Percentiles rank a stretch among this genome's conserved stretches.
Evolutionary conservation across 495 filamentous ascomycete genomes (phyloP).

Genomic region (Penicillium waksmanii): DNA sequence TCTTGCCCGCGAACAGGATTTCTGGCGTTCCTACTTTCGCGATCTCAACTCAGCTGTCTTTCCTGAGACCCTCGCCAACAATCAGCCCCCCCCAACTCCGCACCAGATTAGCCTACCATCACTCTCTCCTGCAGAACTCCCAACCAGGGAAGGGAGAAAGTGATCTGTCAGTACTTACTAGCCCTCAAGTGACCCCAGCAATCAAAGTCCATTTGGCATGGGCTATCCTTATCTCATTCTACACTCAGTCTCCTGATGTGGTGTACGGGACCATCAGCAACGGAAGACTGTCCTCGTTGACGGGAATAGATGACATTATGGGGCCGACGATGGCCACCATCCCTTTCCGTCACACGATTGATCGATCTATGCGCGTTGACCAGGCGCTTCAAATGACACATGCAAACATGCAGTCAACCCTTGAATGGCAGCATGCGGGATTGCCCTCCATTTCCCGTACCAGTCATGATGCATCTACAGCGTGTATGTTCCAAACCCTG

Average conservation of each 20-base stretch:
- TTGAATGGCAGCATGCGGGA: conserved; percentile 47
- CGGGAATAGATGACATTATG: conserved; percentile 36
- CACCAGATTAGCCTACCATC: conserved; percentile 9
- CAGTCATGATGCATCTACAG: conserved; percentile 49
- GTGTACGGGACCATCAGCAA: conserved; percentile 38
- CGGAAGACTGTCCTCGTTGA: conserved; percentile 40
- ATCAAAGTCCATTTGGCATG: conserved; percentile 39
- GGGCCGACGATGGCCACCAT: conserved; percentile 52
- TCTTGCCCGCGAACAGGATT: background rate
- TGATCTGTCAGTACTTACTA: no score
- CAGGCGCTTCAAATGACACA: no score
- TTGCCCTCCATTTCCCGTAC: conserved; percentile 56
- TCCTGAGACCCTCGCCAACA: background rate
- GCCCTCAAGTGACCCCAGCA: conserved; percentile 21
- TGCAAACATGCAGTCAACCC: conserved; percentile 44
- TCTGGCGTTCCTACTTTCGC: background rate
- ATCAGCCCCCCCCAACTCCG: background rate
- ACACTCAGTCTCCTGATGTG: conserved; percentile 36
- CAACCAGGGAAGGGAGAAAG: no score
- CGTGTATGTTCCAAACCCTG: conserved; percentile 57
- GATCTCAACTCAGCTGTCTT: background rate
- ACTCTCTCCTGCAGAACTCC: background rate
- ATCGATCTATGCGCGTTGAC: background rate
- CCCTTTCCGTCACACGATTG: conserved; percentile 30
- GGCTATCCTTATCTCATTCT: conserved; percentile 36